Percentiles rank a stretch among this genome's conserved stretches.
These are phyloP conservation scores for Casaregolazyma lundiana DNA, from an alignment of 1,139 yeast genomes.

Conservation along the genomic window DNA sequence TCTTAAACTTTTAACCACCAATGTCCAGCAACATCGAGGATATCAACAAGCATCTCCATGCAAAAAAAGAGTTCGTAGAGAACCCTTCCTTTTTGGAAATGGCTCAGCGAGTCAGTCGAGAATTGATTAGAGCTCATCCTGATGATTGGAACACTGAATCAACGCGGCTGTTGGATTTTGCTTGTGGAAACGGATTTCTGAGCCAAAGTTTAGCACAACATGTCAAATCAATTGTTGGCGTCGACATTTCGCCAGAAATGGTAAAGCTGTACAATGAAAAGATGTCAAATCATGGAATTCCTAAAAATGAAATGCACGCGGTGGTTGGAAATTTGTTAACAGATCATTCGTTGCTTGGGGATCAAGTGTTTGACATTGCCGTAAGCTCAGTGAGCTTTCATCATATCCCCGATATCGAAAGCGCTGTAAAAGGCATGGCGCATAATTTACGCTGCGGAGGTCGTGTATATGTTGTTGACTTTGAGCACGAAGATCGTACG, in stretches of 20 bases:
- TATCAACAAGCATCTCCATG: neutral
- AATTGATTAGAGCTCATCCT: constrained; percentile 4
- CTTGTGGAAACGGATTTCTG: constrained; percentile 31
- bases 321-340: constrained; percentile 19
- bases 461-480: constrained; percentile 25
- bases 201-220: constrained; percentile 26
- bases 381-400: constrained; percentile 30
- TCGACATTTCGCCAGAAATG: constrained; percentile 29
- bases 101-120: constrained; percentile 1
- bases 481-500: constrained; percentile 15
- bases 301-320: constrained; percentile 22
- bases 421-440: constrained; percentile 20
- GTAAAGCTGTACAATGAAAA: constrained; percentile 25
- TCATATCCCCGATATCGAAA: constrained; percentile 26
- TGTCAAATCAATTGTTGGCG: constrained; percentile 26
- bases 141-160: constrained; percentile 19
- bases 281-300: constrained; percentile 24
- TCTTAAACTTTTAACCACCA: neutral
- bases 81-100: neutral
- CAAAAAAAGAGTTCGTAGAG: neutral
- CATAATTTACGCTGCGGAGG: constrained; percentile 25
- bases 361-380: constrained; percentile 25
- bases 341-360: constrained; percentile 11
- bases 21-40: constrained; percentile 4
- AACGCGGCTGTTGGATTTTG: constrained; percentile 30